A percentile compares a stretch with the other conserved stretches of the same genome.
phyloP scores from a whole-genome alignment of 495 filamentous ascomycete species.

The Penicillium riverlandense region DNA sequence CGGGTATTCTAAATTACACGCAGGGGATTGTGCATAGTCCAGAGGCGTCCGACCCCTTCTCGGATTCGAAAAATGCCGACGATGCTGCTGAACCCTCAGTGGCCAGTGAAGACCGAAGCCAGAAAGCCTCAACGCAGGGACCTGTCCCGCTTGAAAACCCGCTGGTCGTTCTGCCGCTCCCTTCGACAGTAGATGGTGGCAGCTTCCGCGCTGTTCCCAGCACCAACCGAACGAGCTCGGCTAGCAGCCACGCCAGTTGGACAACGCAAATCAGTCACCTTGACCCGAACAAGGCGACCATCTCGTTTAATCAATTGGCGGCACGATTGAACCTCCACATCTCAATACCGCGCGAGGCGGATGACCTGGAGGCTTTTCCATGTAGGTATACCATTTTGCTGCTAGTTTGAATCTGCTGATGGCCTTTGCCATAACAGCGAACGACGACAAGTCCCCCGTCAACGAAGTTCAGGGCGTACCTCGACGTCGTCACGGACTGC shows the following conservation, averaged over 20 bases:
- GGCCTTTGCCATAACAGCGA: background rate
- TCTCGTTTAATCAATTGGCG: conserved; percentile 23
- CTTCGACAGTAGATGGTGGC: no score
- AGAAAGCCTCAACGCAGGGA: background rate
- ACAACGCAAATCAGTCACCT: conserved; percentile 8
- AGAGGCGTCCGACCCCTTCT: conserved; percentile 17
- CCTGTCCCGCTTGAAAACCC: no score
- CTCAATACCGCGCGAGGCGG: background rate
- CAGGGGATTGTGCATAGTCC: conserved; percentile 3
- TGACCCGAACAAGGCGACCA: conserved; percentile 13
- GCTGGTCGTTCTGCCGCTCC: no score
- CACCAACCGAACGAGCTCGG: background rate
- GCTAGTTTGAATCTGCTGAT: background rate
- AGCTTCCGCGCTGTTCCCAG: background rate
- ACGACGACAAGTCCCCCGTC: background rate
- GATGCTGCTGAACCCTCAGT: background rate
- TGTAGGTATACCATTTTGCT: background rate
- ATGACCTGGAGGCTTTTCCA: conserved; percentile 5
- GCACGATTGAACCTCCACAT: conserved; percentile 13
- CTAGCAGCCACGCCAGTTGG: conserved; percentile 6
- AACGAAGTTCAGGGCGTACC: background rate
- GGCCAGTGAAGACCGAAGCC: conserved; percentile 1
- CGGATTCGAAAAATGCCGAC: conserved; percentile 9
- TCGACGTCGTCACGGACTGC: conserved; percentile 11
- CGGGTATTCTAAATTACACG: conserved; percentile 5